Base-by-base conservation (phyloP, 352 stramenopile genomes). In the Phytophthora hybrid region DNA sequence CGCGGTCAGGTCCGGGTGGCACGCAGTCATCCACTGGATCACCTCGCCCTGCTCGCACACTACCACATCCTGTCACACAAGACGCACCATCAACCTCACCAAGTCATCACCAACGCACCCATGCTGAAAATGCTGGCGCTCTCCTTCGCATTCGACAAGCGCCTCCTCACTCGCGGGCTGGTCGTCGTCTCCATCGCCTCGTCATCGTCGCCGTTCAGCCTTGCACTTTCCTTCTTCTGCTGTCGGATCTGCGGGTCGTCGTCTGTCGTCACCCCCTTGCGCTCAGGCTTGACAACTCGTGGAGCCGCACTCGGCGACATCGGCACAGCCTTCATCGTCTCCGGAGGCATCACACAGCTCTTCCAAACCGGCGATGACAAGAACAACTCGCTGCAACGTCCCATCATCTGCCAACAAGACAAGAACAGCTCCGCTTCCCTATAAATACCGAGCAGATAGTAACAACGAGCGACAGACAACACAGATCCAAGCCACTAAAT, bases 11-110 rank as follows among this genome's bases (percentile, higher is more conserved):
- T 83, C 82, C 16, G 83, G 78, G 64, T 93, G 83, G 44, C 87
- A 93, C n/a, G 88, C 88, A 41, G 73, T 90, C 84, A 94, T 92
- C 87, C 89, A 95, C 76, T 95, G 87, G 54, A 95, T 82, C 34
- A 95, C 89, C 57, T 94, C 87, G 29, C 87, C 82, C 71, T 95
- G 85, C 31, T 93, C 85, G 61, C 85, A 93, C 46, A 95, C 87
- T 92, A 53, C 26, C 9, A n/a, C 55, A 65, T 5, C 44, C 18
- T 46, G 37, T 23, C 19, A 44, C 18, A 44, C 41, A 23, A 23
- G 9, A n/a, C 26, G 63, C 41, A 21, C 39, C 18, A 41, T 34
- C 37, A 18, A 18, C 3, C 11, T 44, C 37, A 44, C 18, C 39
- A 31, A 31, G 26, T 31, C 26, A 31, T 4, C 39, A 46, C 4